These are phyloP conservation scores for Murraya paniculata DNA, from an alignment of 345 rosid genomes.

Conservation along the genomic window DNA sequence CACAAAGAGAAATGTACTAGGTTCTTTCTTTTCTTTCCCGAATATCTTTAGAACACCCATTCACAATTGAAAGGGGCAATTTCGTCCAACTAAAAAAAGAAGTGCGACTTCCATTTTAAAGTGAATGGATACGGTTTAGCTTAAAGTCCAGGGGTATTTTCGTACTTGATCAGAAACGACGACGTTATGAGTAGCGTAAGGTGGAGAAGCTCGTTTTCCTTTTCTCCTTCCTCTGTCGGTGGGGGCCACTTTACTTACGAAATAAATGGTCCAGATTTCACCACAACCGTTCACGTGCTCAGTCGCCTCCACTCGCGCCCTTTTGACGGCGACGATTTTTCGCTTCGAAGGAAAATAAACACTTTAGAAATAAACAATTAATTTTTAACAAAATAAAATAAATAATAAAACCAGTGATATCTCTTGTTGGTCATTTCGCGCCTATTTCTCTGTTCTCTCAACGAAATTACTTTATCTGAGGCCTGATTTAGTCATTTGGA, in stretches of 20 bases:
- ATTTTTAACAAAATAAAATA: neutral
- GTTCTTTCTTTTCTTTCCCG: neutral
- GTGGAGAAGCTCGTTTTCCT: neutral
- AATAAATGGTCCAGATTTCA: constrained; percentile 11
- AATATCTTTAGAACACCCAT: neutral
- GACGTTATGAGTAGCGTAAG: neutral
- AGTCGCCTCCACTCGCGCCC: neutral
- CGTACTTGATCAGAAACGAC: neutral
- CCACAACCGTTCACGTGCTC: constrained; percentile 10
- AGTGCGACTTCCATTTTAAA: neutral
- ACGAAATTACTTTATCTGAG: neutral
- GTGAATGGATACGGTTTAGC: neutral
- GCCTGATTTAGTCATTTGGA: constrained; percentile 13
- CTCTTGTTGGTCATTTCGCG: neutral
- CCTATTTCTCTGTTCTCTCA: neutral
- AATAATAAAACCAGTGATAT: neutral
- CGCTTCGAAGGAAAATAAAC: neutral
- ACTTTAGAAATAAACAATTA: neutral
- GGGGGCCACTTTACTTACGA: neutral
- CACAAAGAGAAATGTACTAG: no score
- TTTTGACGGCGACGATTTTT: constrained; percentile 35
- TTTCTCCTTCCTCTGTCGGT: constrained; percentile 1
- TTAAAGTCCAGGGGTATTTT: neutral
- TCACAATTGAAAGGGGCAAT: neutral
- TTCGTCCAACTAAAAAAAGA: neutral